Base-by-base conservation (phyloP, 2,329 filamentous ascomycete genomes). In the Epichloe brachyelytri region DNA sequence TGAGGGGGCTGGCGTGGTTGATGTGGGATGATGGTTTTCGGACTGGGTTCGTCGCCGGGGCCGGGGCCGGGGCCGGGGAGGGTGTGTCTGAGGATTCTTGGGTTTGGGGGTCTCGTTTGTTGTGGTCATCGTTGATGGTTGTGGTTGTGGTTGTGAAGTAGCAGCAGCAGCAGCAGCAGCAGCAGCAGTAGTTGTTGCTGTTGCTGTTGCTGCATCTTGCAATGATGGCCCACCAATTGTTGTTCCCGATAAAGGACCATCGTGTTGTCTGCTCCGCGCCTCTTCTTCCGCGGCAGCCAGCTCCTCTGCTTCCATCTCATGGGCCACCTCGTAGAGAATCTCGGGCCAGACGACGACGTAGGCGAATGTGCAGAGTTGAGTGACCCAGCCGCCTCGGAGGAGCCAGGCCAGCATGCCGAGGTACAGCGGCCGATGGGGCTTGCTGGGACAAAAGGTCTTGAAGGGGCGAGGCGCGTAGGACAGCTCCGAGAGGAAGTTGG, bases 341-440 rank as follows among this genome's bases (percentile, higher is more conserved):
- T 91, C 84, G 2, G 86, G 82, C 68, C 83, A 84, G 41, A 93
- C 86, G 47, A 91, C 80, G 43, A 97, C 81, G 74, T 93, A 95
- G 12, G 85, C 88, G 65, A 94, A 96, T 0, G 88, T 93, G 55
- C 89, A 86, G 5, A 98, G 76, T 65, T 96, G 90, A 0, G 87
- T 95, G 1, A 96, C 90, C 86, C 93, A 95, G 14, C 88, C 89
- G 45, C 88, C 86, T 40, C 90, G 82, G 71, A 97, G 82, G 8
- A 98, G 77, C 88, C 91, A 98, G 20, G 88, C 89, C 26, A 98
- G 73, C 66, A 97, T 95, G 36, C 87, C 80, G 66, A 97, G 84
- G 65, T 96, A 98, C 2, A 83, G 82, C 6, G 84, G 82, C 43
- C 91, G 86, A 63, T 96, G 89, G 60, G 88, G 85, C 64, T 90